phyloP scores from a whole-genome alignment of 2,329 filamentous ascomycete genomes.

The Cladosporium sphaerospermum region DNA sequence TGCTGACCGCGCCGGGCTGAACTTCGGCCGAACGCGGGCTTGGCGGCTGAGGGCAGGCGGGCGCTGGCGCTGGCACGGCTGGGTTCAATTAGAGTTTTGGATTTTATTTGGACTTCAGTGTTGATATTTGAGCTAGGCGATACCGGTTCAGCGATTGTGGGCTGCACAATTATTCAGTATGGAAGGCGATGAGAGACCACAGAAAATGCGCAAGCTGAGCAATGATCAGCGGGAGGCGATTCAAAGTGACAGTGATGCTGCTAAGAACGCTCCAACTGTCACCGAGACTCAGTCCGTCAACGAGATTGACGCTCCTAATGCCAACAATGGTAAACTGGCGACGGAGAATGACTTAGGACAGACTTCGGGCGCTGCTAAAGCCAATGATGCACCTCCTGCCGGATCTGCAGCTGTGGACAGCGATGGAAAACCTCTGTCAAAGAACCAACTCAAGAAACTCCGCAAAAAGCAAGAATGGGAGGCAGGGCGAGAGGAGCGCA shows the following conservation, averaged over 20 bases:
- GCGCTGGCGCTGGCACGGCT: neutral
- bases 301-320: neutral
- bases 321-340: too few species aligned
- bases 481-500: conserved; percentile 55
- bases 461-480: conserved; percentile 70
- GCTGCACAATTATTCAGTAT: conserved; percentile 31
- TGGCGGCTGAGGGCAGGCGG: neutral
- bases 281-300: neutral
- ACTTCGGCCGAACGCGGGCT: neutral
- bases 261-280: neutral
- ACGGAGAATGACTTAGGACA: too few species aligned
- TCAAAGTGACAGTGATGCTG: neutral
- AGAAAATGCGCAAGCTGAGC: conserved; percentile 50
- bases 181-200: conserved; percentile 50
- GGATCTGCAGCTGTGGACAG: neutral
- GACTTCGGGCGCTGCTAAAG: too few species aligned
- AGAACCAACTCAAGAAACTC: conserved; percentile 78
- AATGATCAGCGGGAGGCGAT: conserved; percentile 22
- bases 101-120: neutral
- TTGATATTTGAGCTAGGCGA: neutral
- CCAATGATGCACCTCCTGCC: neutral
- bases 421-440: conserved; percentile 53
- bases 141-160: too few species aligned
- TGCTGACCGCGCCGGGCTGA: conserved; percentile 4
- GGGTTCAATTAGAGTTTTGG: neutral